Percentiles rank a stretch among this genome's conserved stretches.
phyloP scores from a whole-genome alignment of 73 alveolate species.

The Paramecium caudatum region DNA sequence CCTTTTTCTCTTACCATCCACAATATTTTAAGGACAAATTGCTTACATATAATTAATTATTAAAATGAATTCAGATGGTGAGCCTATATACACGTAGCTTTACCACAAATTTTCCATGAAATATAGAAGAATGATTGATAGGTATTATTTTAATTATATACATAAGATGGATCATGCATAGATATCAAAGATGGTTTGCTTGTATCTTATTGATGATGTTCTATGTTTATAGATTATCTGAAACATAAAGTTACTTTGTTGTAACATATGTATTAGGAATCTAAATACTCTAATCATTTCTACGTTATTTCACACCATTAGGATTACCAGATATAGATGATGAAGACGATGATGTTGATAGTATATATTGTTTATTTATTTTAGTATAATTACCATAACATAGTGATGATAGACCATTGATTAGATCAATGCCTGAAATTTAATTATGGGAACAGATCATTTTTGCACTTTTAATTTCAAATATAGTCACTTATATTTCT shows the following conservation, averaged over 20 bases:
- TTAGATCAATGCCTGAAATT: conserved; percentile 64
- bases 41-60: background rate
- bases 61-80: conserved; percentile 39
- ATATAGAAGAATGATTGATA: conserved; percentile 60
- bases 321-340: conserved; percentile 67
- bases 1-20: conserved; percentile 64
- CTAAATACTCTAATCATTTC: background rate
- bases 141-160: background rate
- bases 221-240: background rate
- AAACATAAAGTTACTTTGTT: conserved; percentile 7
- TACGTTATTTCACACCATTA: conserved; percentile 32
- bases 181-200: conserved; percentile 33
- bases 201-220: background rate
- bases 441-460: conserved; percentile 9
- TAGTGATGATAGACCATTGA: conserved; percentile 52
- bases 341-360: conserved; percentile 45
- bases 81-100: conserved; percentile 21
- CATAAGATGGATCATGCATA: conserved; percentile 51
- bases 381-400: conserved; percentile 35
- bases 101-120: conserved; percentile 30
- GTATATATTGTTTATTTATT: background rate
- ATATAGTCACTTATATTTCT: background rate
- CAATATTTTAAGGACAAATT: background rate
- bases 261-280: conserved; percentile 38
- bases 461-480: background rate